Conservation (phyloP, 1,284 basidiomycete genomes). For the Puccinia horiana region DNA sequence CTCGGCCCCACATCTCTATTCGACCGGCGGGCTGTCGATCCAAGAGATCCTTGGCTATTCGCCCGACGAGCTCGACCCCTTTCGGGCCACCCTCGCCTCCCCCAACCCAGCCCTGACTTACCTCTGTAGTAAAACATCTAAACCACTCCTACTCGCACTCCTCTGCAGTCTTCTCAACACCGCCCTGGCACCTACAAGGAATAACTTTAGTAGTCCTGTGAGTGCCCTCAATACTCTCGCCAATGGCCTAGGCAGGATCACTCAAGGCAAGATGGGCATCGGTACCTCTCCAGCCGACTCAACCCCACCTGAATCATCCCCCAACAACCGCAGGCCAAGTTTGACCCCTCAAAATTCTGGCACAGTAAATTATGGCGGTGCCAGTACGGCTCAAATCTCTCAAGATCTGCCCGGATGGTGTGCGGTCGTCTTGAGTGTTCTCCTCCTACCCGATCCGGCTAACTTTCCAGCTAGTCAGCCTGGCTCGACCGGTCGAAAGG, state of each 20-base stretch:
- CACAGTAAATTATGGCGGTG: slow-evolving; percentile 19
- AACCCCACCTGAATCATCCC: background rate
- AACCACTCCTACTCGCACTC: slow-evolving; percentile 25
- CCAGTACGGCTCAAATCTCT: slow-evolving; percentile 16
- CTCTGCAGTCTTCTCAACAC: slow-evolving; percentile 48
- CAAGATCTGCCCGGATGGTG: slow-evolving; percentile 43
- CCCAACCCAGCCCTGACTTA: slow-evolving; percentile 41
- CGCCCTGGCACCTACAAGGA: slow-evolving; percentile 32
- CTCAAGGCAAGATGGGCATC: slow-evolving; percentile 26
- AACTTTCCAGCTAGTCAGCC: background rate
- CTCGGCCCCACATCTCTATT: slow-evolving; percentile 25
- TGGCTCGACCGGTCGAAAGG: background rate
- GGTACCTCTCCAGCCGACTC: background rate
- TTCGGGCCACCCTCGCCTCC: background rate
- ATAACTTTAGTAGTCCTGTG: slow-evolving; percentile 14
- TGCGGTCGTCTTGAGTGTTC: slow-evolving; percentile 27
- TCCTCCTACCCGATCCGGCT: slow-evolving; percentile 29
- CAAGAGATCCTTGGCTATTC: background rate
- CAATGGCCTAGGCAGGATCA: slow-evolving; percentile 36
- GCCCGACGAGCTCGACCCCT: background rate
- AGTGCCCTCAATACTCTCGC: slow-evolving; percentile 32
- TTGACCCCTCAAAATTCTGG: slow-evolving; percentile 6
- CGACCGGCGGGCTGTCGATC: background rate
- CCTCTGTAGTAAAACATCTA: slow-evolving; percentile 15
- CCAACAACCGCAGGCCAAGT: slow-evolving; percentile 1